Base-by-base conservation (phyloP, 495 filamentous ascomycete species). In the Xylaria palmicola region DNA sequence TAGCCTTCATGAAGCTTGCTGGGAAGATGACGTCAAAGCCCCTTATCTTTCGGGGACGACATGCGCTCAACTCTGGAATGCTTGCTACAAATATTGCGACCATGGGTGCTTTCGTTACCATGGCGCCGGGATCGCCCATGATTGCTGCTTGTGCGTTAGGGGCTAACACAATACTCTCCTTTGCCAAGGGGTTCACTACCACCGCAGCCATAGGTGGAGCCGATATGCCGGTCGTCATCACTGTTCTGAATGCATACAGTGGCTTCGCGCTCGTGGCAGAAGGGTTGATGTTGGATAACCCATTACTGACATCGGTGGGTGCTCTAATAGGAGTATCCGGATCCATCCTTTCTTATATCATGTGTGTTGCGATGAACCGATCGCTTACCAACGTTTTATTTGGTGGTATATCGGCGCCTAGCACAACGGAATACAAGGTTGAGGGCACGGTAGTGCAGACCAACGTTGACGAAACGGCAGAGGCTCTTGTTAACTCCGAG, bases 161-260 rank as follows among this genome's bases (percentile, higher is more conserved):
- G 55, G 86, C 86, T 59, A 93, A 88, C 70, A 87, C 89, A 1
- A 73, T 82, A 1, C 81, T 93, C 12, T 90, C 88, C 45, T 93
- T 93, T 77, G 64, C 89, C 58, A 91, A 93, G 68, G 90, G 90
- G 4, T 92, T 82, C 64, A 93, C 90, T 10, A 92, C 90, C 2
- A 93, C 90, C 0, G 78, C 90, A 32, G 89, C 88, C 9, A 92
- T 93, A 69, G 90, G 90, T 10, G 90, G 89, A n/a, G 90, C 89
- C 4, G 90, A 92, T 67, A 91, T 91, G 89, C 89, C 90, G 15
- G 90, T 93, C 17, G 90, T 92, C 19, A 92, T 93, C 60, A 93
- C 89, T 0, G 89, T 92, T 6, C 76, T 93, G 13, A 93, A 93
- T 67, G 90, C 90, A 3, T 93, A 92, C 66, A 91, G 88, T 43